Evolutionary conservation across 106 monocot species (phyloP), one percentile per base, ranked within the genome.

Genomic region (Iris macrosiphon): DNA sequence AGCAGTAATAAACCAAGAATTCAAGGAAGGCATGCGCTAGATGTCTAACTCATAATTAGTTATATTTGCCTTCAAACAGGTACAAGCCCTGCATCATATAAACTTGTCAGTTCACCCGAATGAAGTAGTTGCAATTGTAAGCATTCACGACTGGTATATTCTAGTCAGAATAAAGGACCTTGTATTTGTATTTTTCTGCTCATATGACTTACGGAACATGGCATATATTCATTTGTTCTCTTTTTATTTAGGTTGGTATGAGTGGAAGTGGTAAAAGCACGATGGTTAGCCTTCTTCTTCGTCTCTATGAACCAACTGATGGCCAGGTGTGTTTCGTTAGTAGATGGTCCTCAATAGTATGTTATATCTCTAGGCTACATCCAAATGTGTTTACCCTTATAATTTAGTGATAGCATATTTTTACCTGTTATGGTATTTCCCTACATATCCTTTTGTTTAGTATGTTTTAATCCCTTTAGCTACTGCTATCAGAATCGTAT

Each of bases 251-350:
- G 95, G 89, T 89, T 74, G 95, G 95, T 27, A 85, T 82, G 61
- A 96, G 95, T 67, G 95, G 95, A 64, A 96, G 95, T 70, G 95
- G 95, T 18, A 96, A 96, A 74, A 96, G 95, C 65, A 89, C 95
- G 15, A 47, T 96, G 48, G 77, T 82, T 32, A 85, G 79, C 73
- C 79, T 96, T 69, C 79, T 96, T 45, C 82, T 96, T 67, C 62
- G 82, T 54, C 68, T 96, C 17, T 96, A 89, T 63, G 79, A 96
- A 48, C 95, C 95, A 69, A 79, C 85, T 61, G 31, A 63, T 59
- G 95, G 95, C 30, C 75, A 83, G 79, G 95, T 96, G 55, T 73
- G 49, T 8, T 70, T 63, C 24, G 57, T 24, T 28, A 20, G 2
- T 26, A 40, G 1, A 22, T 51, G 29, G 23, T 9, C 35, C 13